A percentile compares a stretch with the other conserved stretches of the same genome.
These are phyloP conservation scores for Globisporangium cederbergense DNA, from an alignment of 352 stramenopile genomes.

Conservation along the genomic window DNA sequence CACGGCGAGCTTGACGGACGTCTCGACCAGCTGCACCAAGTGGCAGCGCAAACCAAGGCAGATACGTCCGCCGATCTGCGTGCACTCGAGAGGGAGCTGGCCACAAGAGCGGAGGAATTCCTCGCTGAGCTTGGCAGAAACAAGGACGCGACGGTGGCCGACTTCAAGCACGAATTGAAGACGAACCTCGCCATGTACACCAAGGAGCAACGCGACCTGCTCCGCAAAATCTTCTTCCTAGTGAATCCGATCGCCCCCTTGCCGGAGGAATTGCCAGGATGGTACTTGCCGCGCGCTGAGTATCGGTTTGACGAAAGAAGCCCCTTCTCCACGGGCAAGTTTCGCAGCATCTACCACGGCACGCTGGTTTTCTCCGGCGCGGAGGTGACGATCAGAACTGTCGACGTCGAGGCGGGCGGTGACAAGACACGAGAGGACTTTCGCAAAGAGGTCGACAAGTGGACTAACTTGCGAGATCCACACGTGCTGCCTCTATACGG, in stretches of 20 bases:
- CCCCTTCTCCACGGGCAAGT: constrained; percentile 19
- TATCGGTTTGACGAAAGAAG: constrained; percentile 16
- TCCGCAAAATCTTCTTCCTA: constrained; percentile 14
- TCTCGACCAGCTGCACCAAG: not conserved
- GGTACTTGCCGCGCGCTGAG: constrained; percentile 22
- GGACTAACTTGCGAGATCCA: constrained; percentile 20
- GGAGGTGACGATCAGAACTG: constrained; percentile 19
- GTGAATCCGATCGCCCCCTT: constrained; percentile 5
- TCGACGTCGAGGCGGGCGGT: constrained; percentile 12
- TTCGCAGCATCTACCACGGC: constrained; percentile 18
- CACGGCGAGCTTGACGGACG: not conserved
- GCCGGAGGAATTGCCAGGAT: constrained; percentile 9
- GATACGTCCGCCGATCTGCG: not conserved
- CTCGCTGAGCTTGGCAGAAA: not conserved
- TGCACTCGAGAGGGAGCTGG: not conserved
- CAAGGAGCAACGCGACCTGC: constrained; percentile 6
- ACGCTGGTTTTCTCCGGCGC: constrained; percentile 16
- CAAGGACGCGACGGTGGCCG: constrained; percentile 6
- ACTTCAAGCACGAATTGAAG: constrained; percentile 21
- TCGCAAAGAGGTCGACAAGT: constrained; percentile 16
- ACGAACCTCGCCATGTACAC: constrained; percentile 7
- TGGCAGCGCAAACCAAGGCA: constrained; percentile 6
- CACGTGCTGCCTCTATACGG: constrained; percentile 27
- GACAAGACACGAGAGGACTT: constrained; percentile 15
- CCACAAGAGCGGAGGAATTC: constrained; percentile 4